A percentile compares a stretch with the other conserved stretches of the same genome.
These are phyloP conservation scores for Trichoderma brevicompactum DNA, from an alignment of 2,329 filamentous ascomycete species.

Conservation along the genomic window DNA sequence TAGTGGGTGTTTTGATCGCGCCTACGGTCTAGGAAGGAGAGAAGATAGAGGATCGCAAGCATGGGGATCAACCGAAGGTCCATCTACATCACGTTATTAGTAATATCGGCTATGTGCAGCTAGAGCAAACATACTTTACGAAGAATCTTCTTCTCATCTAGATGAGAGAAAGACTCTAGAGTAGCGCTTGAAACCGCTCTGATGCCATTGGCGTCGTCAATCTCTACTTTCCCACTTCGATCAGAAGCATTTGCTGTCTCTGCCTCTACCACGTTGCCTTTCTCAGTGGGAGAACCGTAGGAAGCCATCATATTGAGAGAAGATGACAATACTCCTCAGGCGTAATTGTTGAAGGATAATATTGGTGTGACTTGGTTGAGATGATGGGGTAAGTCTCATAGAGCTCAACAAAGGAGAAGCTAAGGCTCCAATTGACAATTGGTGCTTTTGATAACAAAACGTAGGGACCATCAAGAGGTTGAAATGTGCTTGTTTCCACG, in stretches of 20 bases:
- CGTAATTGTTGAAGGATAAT: background rate
- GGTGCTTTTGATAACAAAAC: background rate
- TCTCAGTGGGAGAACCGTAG: background rate
- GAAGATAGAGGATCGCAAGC: constrained; percentile 69
- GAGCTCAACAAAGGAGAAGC: background rate
- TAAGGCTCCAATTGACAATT: background rate
- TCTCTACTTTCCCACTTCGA: background rate
- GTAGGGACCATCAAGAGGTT: constrained; percentile 4
- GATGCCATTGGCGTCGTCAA: background rate
- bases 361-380: background rate
- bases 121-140: background rate
- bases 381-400: background rate
- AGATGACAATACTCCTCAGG: background rate
- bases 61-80: constrained; percentile 59
- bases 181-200: background rate
- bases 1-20: background rate
- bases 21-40: constrained; percentile 68
- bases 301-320: constrained; percentile 7
- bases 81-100: constrained; percentile 45
- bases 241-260: constrained; percentile 9
- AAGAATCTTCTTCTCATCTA: constrained; percentile 16
- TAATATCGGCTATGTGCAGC: background rate
- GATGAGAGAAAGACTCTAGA: constrained; percentile 9
- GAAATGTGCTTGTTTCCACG: constrained; percentile 3
- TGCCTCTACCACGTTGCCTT: background rate